These are phyloP conservation scores for Mayamaea pseudoterrestris DNA, from an alignment of 108 stramenopile species.

Conservation along the genomic window DNA sequence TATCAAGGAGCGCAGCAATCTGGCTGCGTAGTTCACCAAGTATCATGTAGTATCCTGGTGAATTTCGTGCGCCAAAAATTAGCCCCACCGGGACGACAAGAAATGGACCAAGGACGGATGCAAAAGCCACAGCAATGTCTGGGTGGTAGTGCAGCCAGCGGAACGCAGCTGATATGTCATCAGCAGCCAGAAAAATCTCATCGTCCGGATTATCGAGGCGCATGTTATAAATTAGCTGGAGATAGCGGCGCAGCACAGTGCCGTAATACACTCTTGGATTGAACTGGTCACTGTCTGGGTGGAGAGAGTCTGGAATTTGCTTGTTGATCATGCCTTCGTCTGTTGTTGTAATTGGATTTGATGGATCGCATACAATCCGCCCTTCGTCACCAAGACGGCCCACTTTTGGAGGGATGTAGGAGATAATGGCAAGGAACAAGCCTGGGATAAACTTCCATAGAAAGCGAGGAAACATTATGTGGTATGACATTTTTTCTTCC, in stretches of 20 bases:
- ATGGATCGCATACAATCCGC: neutral
- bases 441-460: too few relatives aligned
- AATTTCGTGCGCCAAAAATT: too few relatives aligned
- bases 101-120: neutral
- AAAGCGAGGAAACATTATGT: too few relatives aligned
- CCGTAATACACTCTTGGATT: neutral
- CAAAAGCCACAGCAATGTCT: neutral
- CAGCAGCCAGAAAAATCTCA: neutral
- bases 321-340: neutral
- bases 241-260: neutral
- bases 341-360: neutral
- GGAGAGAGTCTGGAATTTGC: neutral
- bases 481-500: too few relatives aligned
- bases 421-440: neutral
- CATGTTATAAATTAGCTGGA: neutral
- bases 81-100: too few relatives aligned
- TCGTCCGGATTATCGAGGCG: neutral
- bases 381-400: neutral
- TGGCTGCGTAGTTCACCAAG: neutral
- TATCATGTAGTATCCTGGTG: neutral
- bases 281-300: neutral
- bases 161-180: neutral
- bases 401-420: neutral
- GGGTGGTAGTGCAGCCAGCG: too few relatives aligned
- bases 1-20: neutral